Evolutionary conservation across 1,139 yeast genomes (phyloP).

Genomic region (Scheffersomyces cryptocercus): DNA sequence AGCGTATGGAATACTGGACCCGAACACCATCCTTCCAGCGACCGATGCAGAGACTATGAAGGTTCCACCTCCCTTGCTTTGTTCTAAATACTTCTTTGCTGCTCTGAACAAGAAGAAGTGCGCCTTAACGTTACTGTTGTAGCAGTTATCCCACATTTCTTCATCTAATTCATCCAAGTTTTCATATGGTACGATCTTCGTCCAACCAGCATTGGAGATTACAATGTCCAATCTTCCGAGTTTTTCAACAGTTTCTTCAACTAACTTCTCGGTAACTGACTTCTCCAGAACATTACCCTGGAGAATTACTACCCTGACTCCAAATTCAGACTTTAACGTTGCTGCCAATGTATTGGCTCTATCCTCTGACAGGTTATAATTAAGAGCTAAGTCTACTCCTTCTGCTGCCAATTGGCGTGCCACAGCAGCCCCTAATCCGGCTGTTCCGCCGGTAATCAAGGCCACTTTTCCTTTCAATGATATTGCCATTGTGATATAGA

Average conservation of each 20-base stretch:
- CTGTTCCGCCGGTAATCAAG: constrained; percentile 21
- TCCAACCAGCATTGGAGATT: constrained; percentile 24
- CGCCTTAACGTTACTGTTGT: constrained; percentile 23
- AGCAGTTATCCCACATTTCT: constrained; percentile 32
- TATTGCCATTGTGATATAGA: constrained; percentile 7
- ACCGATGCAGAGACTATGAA: constrained; percentile 36
- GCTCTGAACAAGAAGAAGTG: constrained; percentile 36
- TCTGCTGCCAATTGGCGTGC: constrained; percentile 23
- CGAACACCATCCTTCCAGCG: constrained; percentile 34
- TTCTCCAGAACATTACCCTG: constrained; percentile 20
- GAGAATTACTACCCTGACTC: constrained; percentile 12
- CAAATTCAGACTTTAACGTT: constrained; percentile 10
- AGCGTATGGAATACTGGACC: constrained; percentile 40
- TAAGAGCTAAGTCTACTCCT: constrained; percentile 14
- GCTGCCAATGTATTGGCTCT: constrained; percentile 25
- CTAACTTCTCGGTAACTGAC: constrained; percentile 12
- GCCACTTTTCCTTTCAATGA: constrained; percentile 17
- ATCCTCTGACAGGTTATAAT: constrained; percentile 25
- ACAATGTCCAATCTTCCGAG: constrained; percentile 19
- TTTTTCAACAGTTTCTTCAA: constrained; percentile 6
- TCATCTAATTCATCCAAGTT: constrained; percentile 30
- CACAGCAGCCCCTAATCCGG: constrained; percentile 22
- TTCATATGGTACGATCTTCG: constrained; percentile 22
- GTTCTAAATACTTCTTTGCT: constrained; percentile 29
- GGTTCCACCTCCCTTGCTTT: constrained; percentile 33